These are phyloP conservation scores for Globisporangium nunn DNA, from an alignment of 352 stramenopile species.

Conservation along the genomic window DNA sequence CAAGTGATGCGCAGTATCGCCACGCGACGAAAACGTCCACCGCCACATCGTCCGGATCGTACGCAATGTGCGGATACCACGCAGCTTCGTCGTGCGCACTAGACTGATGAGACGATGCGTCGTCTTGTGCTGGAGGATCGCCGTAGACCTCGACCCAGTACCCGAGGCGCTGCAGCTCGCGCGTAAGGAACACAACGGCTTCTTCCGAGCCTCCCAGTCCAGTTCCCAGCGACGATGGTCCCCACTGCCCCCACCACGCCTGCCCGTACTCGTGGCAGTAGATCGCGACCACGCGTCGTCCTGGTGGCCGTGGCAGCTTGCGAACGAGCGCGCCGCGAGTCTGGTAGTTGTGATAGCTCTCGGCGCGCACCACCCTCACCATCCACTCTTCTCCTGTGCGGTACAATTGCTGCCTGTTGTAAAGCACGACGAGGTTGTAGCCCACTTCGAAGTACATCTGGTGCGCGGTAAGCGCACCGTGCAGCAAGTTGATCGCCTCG, in stretches of 20 bases:
- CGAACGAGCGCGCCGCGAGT: constrained; percentile 16
- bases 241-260: constrained; percentile 87
- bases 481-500: constrained; percentile 32
- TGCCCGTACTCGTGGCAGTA: constrained; percentile 92
- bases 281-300: constrained; percentile 50
- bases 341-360: constrained; percentile 25
- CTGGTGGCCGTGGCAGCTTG: constrained; percentile 22
- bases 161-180: constrained; percentile 66
- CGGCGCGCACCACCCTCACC: constrained; percentile 22
- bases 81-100: constrained; percentile 23
- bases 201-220: constrained; percentile 89
- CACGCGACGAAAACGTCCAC: constrained; percentile 90
- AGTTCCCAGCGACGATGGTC: constrained; percentile 53
- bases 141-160: constrained; percentile 88
- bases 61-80: constrained; percentile 73
- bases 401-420: constrained; percentile 21
- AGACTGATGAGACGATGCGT: constrained; percentile 11
- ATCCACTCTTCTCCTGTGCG: constrained; percentile 22
- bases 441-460: constrained; percentile 27
- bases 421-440: constrained; percentile 54
- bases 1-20: constrained; percentile 83
- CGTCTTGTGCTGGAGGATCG: constrained; percentile 45
- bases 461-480: constrained; percentile 15
- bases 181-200: constrained; percentile 83
- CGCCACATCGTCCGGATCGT: constrained; percentile 41